A percentile compares a stretch with the other conserved stretches of the same genome.
These are phyloP conservation scores for Cyanodermella asteris DNA, from an alignment of 2,329 filamentous ascomycete genomes.

Conservation along the genomic window DNA sequence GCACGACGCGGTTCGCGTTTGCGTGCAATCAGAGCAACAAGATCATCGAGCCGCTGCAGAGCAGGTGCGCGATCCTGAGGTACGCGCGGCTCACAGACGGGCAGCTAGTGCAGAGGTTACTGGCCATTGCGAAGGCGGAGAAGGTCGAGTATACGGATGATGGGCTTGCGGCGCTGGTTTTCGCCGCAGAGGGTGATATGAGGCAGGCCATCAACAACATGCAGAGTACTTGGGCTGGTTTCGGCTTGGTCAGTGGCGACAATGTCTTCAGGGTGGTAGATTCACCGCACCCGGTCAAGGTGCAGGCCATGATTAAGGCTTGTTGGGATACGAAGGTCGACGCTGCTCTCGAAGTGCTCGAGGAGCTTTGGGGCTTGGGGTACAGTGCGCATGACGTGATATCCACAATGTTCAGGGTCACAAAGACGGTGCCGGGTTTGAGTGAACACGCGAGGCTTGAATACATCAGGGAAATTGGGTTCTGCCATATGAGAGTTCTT, in stretches of 20 bases:
- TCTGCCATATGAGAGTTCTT: constrained; percentile 98
- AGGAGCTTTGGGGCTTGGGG: constrained; percentile 77
- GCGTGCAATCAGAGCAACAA: constrained; percentile 98
- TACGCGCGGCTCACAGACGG: constrained; percentile 82
- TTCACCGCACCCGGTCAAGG: constrained; percentile 89
- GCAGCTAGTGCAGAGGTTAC: constrained; percentile 72
- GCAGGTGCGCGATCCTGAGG: constrained; percentile 81
- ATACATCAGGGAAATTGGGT: constrained; percentile 96
- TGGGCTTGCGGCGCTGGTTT: constrained; percentile 84
- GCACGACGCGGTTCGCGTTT: constrained; percentile 90
- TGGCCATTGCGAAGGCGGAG: constrained; percentile 86
- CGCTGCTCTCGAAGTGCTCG: constrained; percentile 60
- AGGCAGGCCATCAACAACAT: constrained; percentile 96
- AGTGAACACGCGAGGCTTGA: constrained; percentile 91
- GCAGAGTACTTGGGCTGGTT: constrained; percentile 79
- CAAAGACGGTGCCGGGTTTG: constrained; percentile 78
- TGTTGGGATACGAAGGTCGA: constrained; percentile 87
- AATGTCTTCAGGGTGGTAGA: constrained; percentile 98
- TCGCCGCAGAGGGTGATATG: constrained; percentile 96
- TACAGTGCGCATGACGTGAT: constrained; percentile 99
- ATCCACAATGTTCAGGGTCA: constrained; percentile 97
- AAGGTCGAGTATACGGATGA: constrained; percentile 80
- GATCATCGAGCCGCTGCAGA: constrained; percentile 97
- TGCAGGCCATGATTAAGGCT: constrained; percentile 94
- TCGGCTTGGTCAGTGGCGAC: constrained; percentile 90